Percentiles rank a stretch among this genome's conserved stretches.
phyloP scores from a whole-genome alignment of 1,284 basidiomycete genomes.

The Retiboletus flavoniger region DNA sequence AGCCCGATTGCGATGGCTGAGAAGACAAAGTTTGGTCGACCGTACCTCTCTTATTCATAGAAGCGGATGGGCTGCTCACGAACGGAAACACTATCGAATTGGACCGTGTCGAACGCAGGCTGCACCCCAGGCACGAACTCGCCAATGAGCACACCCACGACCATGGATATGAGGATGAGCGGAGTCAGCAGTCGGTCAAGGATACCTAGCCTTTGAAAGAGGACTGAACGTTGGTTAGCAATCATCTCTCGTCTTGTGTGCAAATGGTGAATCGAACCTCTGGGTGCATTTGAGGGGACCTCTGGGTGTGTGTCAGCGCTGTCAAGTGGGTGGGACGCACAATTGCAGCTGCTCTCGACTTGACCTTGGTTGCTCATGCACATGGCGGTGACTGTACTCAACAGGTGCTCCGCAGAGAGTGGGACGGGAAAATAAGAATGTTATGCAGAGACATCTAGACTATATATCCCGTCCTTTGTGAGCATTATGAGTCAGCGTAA shows the following conservation, averaged over 20 bases:
- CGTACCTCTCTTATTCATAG: neutral
- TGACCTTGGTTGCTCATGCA: neutral
- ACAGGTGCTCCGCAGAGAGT: neutral
- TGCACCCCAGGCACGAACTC: constrained; percentile 55
- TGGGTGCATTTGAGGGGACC: neutral
- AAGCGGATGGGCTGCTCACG: constrained; percentile 45
- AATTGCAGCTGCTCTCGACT: neutral
- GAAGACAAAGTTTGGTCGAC: neutral
- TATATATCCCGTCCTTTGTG: too few relatives aligned
- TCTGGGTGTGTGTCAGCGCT: neutral
- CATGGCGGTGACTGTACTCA: neutral
- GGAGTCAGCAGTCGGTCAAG: constrained; percentile 73
- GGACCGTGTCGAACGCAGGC: constrained; percentile 51
- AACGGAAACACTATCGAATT: constrained; percentile 55
- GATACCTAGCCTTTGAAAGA: constrained; percentile 48
- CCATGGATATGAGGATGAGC: constrained; percentile 75
- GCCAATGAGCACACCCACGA: constrained; percentile 77
- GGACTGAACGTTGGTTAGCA: constrained; percentile 28
- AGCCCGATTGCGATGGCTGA: constrained; percentile 75
- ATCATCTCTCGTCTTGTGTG: neutral
- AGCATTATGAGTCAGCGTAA: too few relatives aligned
- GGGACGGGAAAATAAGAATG: too few relatives aligned
- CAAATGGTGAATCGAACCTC: constrained; percentile 4
- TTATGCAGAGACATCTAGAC: too few relatives aligned
- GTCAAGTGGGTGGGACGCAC: neutral